A percentile compares a stretch with the other conserved stretches of the same genome.
phyloP scores from a whole-genome alignment of 331 rosid species.

The Spiraea crenata region DNA sequence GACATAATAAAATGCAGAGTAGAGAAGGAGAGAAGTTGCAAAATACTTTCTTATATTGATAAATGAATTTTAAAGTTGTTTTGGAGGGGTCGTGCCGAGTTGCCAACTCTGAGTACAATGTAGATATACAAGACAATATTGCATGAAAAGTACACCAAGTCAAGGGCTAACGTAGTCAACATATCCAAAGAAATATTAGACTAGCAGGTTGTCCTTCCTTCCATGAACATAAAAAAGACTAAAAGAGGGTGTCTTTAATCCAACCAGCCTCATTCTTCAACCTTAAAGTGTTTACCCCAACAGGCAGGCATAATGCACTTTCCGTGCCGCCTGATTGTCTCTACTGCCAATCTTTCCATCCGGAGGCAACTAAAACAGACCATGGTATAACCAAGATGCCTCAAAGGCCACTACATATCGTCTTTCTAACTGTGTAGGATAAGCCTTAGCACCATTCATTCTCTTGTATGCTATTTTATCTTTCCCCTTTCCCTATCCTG shows the following conservation, averaged over 20 bases:
- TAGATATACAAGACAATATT: neutral
- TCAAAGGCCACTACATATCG: neutral
- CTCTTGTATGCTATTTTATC: neutral
- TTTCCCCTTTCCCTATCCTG: neutral
- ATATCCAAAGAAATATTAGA: neutral
- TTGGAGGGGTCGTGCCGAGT: neutral
- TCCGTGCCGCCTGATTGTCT: neutral
- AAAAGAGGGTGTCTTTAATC: neutral
- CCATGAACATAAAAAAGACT: neutral
- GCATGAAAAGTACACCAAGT: too few species aligned
- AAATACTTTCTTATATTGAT: neutral
- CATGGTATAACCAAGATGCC: neutral
- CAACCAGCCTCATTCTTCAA: neutral
- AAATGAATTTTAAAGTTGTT: neutral
- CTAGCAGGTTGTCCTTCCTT: neutral
- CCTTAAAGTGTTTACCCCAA: neutral
- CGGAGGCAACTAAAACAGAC: neutral
- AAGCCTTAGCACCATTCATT: neutral
- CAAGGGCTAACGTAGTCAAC: neutral
- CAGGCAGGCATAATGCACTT: neutral
- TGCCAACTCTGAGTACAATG: neutral
- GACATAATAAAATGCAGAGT: constrained; percentile 9
- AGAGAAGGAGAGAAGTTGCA: constrained; percentile 14
- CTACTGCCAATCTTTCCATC: neutral
- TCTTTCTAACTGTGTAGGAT: neutral